Conservation (phyloP, 1,284 basidiomycete species). For the Cutaneotrichosporon spelunceum region DNA sequence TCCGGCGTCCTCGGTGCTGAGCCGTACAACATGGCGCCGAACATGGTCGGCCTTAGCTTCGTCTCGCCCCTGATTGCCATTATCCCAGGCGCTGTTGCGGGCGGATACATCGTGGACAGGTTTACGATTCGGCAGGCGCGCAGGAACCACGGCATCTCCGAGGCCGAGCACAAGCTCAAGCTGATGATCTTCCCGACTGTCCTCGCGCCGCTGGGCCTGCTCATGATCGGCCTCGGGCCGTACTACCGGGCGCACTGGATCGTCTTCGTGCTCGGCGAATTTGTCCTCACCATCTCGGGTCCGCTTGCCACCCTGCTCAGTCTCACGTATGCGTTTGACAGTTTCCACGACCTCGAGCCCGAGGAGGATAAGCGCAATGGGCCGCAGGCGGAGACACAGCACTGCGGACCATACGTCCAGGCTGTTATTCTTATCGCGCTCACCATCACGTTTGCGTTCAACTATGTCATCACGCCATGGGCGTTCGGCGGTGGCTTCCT, state of each 20-base stretch:
- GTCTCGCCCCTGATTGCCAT: slow-evolving; percentile 26
- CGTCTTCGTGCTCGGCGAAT: slow-evolving; percentile 28
- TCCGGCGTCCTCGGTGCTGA: slow-evolving; percentile 23
- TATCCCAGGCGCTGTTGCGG: slow-evolving; percentile 26
- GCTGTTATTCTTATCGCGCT: slow-evolving; percentile 26
- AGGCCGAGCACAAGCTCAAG: slow-evolving; percentile 28
- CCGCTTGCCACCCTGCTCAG: slow-evolving; percentile 25
- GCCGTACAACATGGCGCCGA: slow-evolving; percentile 30
- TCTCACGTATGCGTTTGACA: slow-evolving; percentile 25
- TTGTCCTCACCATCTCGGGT: slow-evolving; percentile 26
- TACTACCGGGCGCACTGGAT: slow-evolving; percentile 30
- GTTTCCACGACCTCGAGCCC: slow-evolving; percentile 18
- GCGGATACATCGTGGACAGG: slow-evolving; percentile 14
- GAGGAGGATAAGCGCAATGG: slow-evolving; percentile 13
- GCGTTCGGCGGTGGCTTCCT: slow-evolving; percentile 24
- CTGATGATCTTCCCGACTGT: slow-evolving; percentile 21
- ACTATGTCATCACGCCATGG: slow-evolving; percentile 30
- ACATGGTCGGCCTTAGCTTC: slow-evolving; percentile 28
- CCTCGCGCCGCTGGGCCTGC: slow-evolving; percentile 21
- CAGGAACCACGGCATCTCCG: slow-evolving; percentile 23
- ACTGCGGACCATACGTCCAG: slow-evolving; percentile 24
- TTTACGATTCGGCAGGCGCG: slow-evolving; percentile 19
- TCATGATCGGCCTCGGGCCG: slow-evolving; percentile 31
- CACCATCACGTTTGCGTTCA: slow-evolving; percentile 16
- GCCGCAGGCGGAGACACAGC: slow-evolving; percentile 20